These are phyloP conservation scores for Exophiala oligosperma DNA, from an alignment of 2,329 filamentous ascomycete genomes.

Conservation along the genomic window DNA sequence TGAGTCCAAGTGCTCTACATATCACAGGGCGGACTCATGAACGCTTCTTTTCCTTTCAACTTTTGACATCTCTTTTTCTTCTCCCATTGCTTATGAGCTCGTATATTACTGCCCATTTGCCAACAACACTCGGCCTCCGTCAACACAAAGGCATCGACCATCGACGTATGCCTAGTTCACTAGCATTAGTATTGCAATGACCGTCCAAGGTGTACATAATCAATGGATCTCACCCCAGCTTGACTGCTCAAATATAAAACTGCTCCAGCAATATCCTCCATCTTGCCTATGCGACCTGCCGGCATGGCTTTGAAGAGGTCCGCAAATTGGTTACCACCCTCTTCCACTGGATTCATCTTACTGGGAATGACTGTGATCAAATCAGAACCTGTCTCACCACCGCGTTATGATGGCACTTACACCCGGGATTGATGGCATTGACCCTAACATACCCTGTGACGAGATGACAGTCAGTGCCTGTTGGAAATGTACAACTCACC, in stretches of 20 bases:
- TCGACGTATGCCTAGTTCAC: constrained; percentile 41
- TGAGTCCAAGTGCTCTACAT: neutral
- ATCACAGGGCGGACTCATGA: neutral
- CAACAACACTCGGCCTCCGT: constrained; percentile 42
- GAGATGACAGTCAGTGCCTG: neutral
- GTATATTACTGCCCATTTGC: constrained; percentile 40
- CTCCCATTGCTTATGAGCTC: neutral
- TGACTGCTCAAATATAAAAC: constrained; percentile 45
- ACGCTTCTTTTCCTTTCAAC: neutral
- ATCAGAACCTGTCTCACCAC: constrained; percentile 3
- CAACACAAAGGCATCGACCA: constrained; percentile 41
- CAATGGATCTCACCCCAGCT: constrained; percentile 37
- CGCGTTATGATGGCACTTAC: constrained; percentile 31
- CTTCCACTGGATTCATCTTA: constrained; percentile 47
- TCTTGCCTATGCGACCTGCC: constrained; percentile 39
- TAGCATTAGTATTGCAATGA: neutral
- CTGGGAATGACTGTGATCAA: constrained; percentile 41
- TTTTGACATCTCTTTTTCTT: neutral
- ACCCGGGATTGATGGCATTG: constrained; percentile 48
- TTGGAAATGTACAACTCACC: neutral
- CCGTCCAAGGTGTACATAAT: too few species aligned
- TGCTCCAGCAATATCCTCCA: constrained; percentile 46
- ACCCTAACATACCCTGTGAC: constrained; percentile 44
- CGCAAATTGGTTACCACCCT: constrained; percentile 43
- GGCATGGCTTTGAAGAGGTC: constrained; percentile 43